Evolutionary conservation across 2,329 filamentous ascomycete genomes (phyloP).

Genomic region (Neopestalotiopsis rosae): DNA sequence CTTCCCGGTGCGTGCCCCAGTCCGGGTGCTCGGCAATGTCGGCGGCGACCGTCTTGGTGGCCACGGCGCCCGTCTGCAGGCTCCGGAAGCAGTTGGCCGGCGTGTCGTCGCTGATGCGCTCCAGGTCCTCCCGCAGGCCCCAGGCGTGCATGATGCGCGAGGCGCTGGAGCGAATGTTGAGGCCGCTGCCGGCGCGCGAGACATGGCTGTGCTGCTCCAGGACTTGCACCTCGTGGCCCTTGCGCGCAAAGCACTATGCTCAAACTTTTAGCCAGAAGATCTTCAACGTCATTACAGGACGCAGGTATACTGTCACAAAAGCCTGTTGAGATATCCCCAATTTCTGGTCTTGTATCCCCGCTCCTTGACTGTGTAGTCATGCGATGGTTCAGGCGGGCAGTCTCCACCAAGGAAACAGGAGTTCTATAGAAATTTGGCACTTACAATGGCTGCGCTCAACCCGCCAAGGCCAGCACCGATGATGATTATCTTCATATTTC

Average conservation of each 20-base stretch:
- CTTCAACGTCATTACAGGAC: not conserved
- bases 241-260: constrained; percentile 12
- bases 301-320: not conserved
- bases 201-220: constrained; percentile 15
- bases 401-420: not conserved
- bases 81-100: constrained; percentile 16
- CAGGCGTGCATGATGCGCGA: constrained; percentile 16
- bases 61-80: constrained; percentile 17
- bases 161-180: constrained; percentile 16
- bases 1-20: constrained; percentile 12
- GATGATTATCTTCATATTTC: constrained; percentile 18
- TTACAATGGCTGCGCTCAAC: constrained; percentile 15
- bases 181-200: not conserved
- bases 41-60: constrained; percentile 10
- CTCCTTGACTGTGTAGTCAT: not conserved
- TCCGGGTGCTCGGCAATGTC: constrained; percentile 17
- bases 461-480: constrained; percentile 20
- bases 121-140: constrained; percentile 17
- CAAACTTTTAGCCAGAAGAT: not conserved
- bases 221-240: constrained; percentile 18
- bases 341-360: not conserved
- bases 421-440: not conserved
- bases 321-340: not conserved
- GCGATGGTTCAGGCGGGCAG: not conserved
- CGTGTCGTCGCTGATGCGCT: constrained; percentile 17